Conservation (phyloP, 129 eudicot species). For the Silybum marianum region DNA sequence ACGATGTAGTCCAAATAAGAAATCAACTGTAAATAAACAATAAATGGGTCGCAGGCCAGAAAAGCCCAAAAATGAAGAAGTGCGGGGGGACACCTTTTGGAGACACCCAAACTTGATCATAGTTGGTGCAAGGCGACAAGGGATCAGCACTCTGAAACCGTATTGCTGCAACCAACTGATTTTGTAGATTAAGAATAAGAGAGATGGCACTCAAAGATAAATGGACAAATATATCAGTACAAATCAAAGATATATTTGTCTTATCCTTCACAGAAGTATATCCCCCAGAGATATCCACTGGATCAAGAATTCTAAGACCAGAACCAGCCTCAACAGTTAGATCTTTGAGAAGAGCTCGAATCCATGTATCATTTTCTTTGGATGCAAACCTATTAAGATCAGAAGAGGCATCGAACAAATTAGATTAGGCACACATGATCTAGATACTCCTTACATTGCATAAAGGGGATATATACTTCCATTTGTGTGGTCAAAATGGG, state of each 20-base stretch:
- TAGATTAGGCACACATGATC: background rate
- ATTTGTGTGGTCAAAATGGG: background rate
- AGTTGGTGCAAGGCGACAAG: conserved; percentile 82
- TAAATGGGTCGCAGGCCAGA: conserved; percentile 12
- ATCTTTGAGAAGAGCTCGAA: conserved; percentile 85
- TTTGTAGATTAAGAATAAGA: conserved; percentile 87
- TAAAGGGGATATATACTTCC: background rate
- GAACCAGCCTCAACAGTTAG: conserved; percentile 94
- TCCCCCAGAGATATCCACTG: conserved; percentile 93
- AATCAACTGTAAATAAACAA: conserved; percentile 16
- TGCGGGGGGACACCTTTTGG: conserved; percentile 56
- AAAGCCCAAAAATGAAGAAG: conserved; percentile 7
- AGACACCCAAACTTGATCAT: conserved; percentile 86
- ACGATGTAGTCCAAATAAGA: conserved; percentile 9
- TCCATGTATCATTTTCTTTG: conserved; percentile 93
- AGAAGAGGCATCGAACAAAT: background rate
- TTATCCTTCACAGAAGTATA: conserved; percentile 94
- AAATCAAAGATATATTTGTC: conserved; percentile 77
- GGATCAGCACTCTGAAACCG: conserved; percentile 84
- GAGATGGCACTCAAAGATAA: conserved; percentile 87
- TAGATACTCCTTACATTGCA: background rate
- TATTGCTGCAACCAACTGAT: conserved; percentile 74
- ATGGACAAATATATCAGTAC: conserved; percentile 77
- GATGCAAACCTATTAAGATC: conserved; percentile 72
- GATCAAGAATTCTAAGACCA: conserved; percentile 90